phyloP scores from a whole-genome alignment of 2,329 filamentous ascomycete species.

The Diaporthe sp. region DNA sequence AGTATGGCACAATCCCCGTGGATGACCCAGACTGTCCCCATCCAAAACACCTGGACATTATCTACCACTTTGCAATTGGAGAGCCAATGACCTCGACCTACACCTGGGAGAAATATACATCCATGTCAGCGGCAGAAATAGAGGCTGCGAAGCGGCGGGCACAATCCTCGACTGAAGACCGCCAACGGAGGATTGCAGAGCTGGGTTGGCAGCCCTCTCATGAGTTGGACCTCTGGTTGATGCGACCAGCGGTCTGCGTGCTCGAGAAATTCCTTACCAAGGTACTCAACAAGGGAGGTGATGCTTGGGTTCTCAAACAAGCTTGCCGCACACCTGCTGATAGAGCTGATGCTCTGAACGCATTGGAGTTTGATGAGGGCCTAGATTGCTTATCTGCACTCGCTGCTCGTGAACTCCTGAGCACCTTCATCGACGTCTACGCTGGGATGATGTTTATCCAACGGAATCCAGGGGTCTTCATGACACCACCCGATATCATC shows the following conservation, averaged over 20 bases:
- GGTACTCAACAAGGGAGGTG: neutral
- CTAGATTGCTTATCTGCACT: no score
- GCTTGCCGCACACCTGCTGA: neutral
- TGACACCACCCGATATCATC: neutral
- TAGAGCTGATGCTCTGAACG: neutral
- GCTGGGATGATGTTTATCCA: neutral
- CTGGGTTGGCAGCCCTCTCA: neutral
- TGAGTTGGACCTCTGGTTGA: neutral
- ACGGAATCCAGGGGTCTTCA: no score
- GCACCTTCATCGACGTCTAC: neutral
- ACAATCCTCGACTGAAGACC: neutral
- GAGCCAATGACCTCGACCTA: neutral
- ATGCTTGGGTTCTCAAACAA: neutral
- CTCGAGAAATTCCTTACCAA: neutral
- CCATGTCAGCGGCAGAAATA: neutral
- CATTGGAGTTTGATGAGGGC: neutral
- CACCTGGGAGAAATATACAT: neutral
- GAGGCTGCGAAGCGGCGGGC: neutral
- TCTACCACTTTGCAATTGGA: neutral
- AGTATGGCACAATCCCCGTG: neutral
- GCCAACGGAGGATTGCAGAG: no score
- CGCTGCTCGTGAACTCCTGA: neutral
- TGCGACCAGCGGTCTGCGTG: neutral
- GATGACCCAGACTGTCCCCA: neutral
- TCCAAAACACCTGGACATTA: neutral